Percentiles rank a stretch among this genome's conserved stretches.
Conservation (phyloP, 176 grass and related monocot species). For the Musa troglodytarum region DNA sequence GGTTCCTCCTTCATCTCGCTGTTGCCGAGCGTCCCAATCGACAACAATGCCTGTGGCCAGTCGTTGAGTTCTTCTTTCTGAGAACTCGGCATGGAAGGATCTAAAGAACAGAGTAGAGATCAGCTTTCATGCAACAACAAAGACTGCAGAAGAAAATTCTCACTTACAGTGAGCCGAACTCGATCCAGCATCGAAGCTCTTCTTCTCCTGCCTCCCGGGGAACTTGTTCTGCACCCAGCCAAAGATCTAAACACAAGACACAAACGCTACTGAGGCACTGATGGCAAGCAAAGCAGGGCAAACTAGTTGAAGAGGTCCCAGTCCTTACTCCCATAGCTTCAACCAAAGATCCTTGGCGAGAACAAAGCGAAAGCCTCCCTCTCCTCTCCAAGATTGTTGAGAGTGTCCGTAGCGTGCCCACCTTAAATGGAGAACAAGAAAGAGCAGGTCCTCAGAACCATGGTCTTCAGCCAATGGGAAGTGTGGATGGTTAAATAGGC, state of each 20-base stretch:
- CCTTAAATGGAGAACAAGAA: background rate
- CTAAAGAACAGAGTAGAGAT: constrained; percentile 23
- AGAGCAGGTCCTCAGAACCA: background rate
- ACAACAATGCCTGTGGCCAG: constrained; percentile 36
- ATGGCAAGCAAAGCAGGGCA: background rate
- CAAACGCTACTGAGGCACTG: background rate
- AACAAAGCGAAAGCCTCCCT: background rate
- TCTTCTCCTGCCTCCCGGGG: constrained; percentile 33
- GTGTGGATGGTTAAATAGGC: constrained; percentile 1
- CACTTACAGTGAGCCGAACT: constrained; percentile 24
- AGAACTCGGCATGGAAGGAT: constrained; percentile 22
- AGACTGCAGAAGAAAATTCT: background rate
- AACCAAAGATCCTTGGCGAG: background rate
- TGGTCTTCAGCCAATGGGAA: background rate
- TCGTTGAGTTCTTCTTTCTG: constrained; percentile 28
- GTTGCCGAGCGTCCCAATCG: constrained; percentile 60
- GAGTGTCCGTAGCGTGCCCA: background rate
- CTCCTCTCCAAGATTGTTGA: background rate
- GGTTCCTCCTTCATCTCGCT: constrained; percentile 28
- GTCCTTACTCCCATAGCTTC: constrained; percentile 14
- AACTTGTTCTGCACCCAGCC: constrained; percentile 67
- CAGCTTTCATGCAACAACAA: background rate
- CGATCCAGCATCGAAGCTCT: constrained; percentile 15
- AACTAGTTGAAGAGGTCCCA: background rate
- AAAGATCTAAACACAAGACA: constrained; percentile 50